Base-by-base conservation (phyloP, 192 early-diverging fungal species). In the Gigaspora rosea region DNA sequence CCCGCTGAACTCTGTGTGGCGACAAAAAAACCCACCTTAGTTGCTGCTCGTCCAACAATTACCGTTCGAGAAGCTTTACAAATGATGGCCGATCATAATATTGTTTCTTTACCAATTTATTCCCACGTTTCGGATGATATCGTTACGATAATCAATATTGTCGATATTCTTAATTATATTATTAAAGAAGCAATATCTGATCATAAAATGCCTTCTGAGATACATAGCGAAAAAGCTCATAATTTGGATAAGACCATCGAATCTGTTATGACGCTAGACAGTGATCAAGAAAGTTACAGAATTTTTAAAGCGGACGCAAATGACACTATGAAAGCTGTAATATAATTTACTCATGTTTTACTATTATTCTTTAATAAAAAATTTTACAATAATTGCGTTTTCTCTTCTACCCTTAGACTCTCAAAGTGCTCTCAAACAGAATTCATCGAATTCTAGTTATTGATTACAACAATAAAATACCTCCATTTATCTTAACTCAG, bases 371-470 rank as follows among this genome's bases (percentile, higher is more conserved):
- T 72, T 58, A 8, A 13, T 35, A 0, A 49, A 36, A 32, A 10
- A 51, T 65, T 77, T 71, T 11, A 32, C 4, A 27, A 27, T 27
- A 27, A 7, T 78, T 58, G 9, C 10, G 5, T 57, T 54, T 70
- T 46, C 22, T 50, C 6, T 69, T 50, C 48, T 35, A 4, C 33
- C 11, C 13, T 16, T 65, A 84, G 85, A 79, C 80, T 13, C 49
- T 86, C n/a, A n/a, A 78, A 22, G 85, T 80, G 1, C 91, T 91
- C 80, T 83, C 88, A 12, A 79, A 78, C 15, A 86, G 88, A 16
- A 85, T 83, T 32, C 91, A 92, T 78, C 82, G 90, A 16, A 82
- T 83, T 18, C 80, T 92, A 7, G 88, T 92, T 74, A 82, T 86
- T 15, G 85, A 90, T 69, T 82, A 80, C 16, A 64, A 62, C 33